phyloP scores from a whole-genome alignment of 768 basidiomycete genomes.

The Tephrocybe rancida region DNA sequence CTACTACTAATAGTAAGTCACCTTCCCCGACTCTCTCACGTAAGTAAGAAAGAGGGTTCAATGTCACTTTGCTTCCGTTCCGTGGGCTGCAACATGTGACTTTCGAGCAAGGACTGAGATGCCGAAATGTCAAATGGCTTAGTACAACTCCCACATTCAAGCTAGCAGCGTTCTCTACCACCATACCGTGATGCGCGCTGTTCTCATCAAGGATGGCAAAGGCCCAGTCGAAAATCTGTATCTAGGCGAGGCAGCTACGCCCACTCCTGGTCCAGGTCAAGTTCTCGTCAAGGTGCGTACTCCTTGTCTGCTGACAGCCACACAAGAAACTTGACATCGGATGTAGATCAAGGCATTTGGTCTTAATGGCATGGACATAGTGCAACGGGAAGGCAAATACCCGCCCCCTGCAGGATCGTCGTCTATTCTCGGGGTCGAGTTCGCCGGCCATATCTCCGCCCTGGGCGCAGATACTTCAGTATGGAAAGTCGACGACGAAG shows the following conservation, averaged over 20 bases:
- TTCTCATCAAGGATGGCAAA: conserved; percentile 74
- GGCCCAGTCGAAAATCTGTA: conserved; percentile 80
- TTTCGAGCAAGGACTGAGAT: no score
- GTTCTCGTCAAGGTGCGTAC: conserved; percentile 75
- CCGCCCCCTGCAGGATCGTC: conserved; percentile 78
- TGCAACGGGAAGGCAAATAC: conserved; percentile 73
- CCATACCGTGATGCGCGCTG: conserved; percentile 89
- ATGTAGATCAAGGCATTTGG: conserved; percentile 78
- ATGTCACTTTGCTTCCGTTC: no score
- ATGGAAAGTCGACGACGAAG: conserved; percentile 70
- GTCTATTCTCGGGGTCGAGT: conserved; percentile 84
- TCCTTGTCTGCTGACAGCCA: not conserved
- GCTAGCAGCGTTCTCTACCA: not conserved
- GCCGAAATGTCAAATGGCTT: no score
- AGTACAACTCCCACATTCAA: no score
- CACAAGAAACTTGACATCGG: not conserved
- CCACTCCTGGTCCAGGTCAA: conserved; percentile 55
- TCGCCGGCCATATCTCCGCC: conserved; percentile 66
- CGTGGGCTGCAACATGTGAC: no score
- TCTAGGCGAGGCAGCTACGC: conserved; percentile 70
- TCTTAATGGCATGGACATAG: conserved; percentile 87
- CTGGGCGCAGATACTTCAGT: conserved; percentile 51
- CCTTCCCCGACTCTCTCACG: no score
- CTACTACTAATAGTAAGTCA: no score
- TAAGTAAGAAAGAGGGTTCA: no score